Evolutionary conservation across 331 rosid species (phyloP).

Genomic region (Dryas integrifolia): DNA sequence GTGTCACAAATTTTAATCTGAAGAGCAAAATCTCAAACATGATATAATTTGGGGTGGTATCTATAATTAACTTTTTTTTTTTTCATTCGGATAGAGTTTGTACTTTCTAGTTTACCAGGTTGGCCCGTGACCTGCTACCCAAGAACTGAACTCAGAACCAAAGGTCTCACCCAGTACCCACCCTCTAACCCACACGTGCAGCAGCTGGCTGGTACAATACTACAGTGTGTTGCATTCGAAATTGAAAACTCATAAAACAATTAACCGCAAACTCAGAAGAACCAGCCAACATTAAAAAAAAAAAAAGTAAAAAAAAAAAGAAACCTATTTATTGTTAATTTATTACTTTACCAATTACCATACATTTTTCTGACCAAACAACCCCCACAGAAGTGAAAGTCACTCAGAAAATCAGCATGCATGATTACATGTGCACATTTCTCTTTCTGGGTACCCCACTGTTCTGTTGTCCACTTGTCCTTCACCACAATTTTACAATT

Average conservation of each 20-base stretch:
- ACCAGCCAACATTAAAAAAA: no score
- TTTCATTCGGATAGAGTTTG: no score
- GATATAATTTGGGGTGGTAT: no score
- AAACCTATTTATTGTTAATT: no score
- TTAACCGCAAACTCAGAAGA: not conserved
- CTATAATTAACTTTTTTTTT: not conserved
- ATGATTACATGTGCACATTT: not conserved
- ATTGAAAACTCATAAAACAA: not conserved
- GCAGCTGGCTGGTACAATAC: not conserved
- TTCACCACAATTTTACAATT: not conserved
- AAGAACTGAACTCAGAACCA: not conserved
- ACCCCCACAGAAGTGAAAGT: not conserved
- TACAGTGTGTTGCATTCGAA: not conserved
- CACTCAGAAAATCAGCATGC: not conserved
- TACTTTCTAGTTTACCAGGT: not conserved
- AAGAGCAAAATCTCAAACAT: no score
- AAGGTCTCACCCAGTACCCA: no score
- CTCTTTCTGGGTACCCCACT: conserved; percentile 4
- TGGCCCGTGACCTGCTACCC: not conserved
- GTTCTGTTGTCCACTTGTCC: not conserved
- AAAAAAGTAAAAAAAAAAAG: no score
- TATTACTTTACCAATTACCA: no score
- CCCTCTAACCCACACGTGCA: no score
- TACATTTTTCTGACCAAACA: not conserved
- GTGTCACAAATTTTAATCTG: no score